These are phyloP conservation scores for Adenanthera pavonina DNA, from an alignment of 306 rosid species.

Conservation along the genomic window DNA sequence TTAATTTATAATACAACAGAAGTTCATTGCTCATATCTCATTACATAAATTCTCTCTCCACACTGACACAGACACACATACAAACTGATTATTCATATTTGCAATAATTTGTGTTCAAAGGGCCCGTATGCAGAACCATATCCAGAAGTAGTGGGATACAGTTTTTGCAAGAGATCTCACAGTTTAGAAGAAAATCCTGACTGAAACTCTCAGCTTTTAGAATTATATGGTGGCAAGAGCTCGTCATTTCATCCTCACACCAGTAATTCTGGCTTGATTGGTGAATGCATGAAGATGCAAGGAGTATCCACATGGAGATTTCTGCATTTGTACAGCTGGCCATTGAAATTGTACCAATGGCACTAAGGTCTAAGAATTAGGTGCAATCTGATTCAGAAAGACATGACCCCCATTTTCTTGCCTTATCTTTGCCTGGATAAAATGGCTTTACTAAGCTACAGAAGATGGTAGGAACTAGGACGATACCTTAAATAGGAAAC, in stretches of 20 bases:
- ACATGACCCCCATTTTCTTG: background rate
- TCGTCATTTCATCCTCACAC: background rate
- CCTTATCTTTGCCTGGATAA: background rate
- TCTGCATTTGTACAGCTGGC: background rate
- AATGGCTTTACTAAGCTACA: background rate
- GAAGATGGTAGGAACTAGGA: background rate
- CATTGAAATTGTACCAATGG: background rate
- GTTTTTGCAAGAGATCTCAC: background rate
- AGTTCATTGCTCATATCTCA: too few species aligned
- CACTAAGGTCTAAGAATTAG: background rate
- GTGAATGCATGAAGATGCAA: background rate
- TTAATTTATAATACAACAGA: too few species aligned
- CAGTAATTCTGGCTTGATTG: background rate
- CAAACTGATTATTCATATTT: background rate
- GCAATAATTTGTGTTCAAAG: background rate
- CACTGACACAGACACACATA: background rate
- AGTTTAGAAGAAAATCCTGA: background rate
- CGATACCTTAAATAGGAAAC: background rate
- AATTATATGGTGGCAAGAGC: background rate
- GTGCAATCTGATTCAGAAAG: constrained; percentile 3
- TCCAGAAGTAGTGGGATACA: background rate
- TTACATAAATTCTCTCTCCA: too few species aligned
- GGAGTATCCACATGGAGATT: background rate
- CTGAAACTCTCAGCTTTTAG: background rate
- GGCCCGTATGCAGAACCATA: background rate